These are phyloP conservation scores for Boeremia lycopersici DNA, from an alignment of 2,329 filamentous ascomycete species.

Conservation along the genomic window DNA sequence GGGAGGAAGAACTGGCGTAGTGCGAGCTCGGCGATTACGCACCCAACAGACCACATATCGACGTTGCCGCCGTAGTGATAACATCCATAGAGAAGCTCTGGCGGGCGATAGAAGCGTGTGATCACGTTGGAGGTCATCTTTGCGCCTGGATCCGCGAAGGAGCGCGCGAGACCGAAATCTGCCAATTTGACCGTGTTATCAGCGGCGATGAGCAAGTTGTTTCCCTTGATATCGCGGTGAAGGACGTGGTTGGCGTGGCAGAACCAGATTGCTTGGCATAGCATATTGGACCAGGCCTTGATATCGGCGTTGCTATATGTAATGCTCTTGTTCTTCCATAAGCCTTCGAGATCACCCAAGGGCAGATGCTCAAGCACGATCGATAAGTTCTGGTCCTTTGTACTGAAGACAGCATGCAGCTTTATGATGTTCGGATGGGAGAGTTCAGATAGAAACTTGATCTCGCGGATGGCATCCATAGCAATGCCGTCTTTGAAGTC, in stretches of 20 bases:
- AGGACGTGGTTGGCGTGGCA: slow-evolving; percentile 94
- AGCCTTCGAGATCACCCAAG: slow-evolving; percentile 90
- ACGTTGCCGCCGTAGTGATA: slow-evolving; percentile 88
- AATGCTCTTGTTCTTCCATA: slow-evolving; percentile 78
- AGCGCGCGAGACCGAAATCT: slow-evolving; percentile 93
- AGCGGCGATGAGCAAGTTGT: slow-evolving; percentile 93
- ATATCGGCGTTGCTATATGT: slow-evolving; percentile 88
- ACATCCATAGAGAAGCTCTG: slow-evolving; percentile 90
- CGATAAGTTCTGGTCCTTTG: slow-evolving; percentile 95
- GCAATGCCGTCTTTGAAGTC: slow-evolving; percentile 91
- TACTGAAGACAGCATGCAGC: slow-evolving; percentile 89
- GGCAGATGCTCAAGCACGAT: slow-evolving; percentile 93
- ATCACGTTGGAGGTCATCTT: slow-evolving; percentile 95
- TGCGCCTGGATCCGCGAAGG: slow-evolving; percentile 85
- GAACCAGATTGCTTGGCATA: slow-evolving; percentile 91
- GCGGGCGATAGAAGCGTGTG: slow-evolving; percentile 94
- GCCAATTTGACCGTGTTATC: slow-evolving; percentile 94
- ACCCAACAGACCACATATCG: slow-evolving; percentile 91
- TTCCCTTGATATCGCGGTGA: slow-evolving; percentile 98
- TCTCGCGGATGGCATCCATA: slow-evolving; percentile 92
- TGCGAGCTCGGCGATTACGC: slow-evolving; percentile 91
- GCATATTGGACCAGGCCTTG: slow-evolving; percentile 98
- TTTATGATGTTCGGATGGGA: slow-evolving; percentile 95
- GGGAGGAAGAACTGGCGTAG: slow-evolving; percentile 82
- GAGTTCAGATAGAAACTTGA: slow-evolving; percentile 93